Conservation (phyloP, 495 filamentous ascomycete species). For the Talaromyces thailandensis region DNA sequence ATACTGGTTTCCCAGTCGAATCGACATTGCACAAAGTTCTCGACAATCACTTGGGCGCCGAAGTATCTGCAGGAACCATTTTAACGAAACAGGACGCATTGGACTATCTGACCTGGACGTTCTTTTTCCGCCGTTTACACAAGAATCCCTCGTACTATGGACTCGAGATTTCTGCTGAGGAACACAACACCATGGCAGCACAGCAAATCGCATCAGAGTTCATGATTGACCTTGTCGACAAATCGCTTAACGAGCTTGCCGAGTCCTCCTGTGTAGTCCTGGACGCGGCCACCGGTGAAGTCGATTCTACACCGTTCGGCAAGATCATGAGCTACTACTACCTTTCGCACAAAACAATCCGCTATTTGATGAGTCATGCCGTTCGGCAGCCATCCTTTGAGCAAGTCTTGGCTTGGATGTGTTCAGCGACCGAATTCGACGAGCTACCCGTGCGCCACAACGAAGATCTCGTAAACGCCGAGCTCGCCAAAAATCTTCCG, state of each 20-base stretch:
- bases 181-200: conserved; percentile 82
- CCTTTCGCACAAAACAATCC: conserved; percentile 90
- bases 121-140: conserved; percentile 94
- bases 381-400: conserved; percentile 70
- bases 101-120: conserved; percentile 98
- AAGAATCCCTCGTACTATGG: conserved; percentile 99
- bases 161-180: conserved; percentile 85
- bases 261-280: conserved; percentile 74
- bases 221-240: conserved; percentile 85
- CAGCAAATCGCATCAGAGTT: conserved; percentile 81
- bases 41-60: conserved; percentile 93
- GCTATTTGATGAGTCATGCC: conserved; percentile 66
- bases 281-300: conserved; percentile 71
- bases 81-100: conserved; percentile 91
- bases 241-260: conserved; percentile 69
- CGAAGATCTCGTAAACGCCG: conserved; percentile 94
- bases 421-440: conserved; percentile 86
- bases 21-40: conserved; percentile 92
- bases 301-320: conserved; percentile 80
- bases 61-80: conserved; percentile 89
- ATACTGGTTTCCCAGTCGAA: conserved; percentile 97
- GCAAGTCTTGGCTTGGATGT: conserved; percentile 91
- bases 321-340: conserved; percentile 99
- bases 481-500: conserved; percentile 74
- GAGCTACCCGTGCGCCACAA: conserved; percentile 98